A percentile compares a stretch with the other conserved stretches of the same genome.
Evolutionary conservation across 176 grass and related monocot species (phyloP).

Genomic region (Metroxylon sagu): DNA sequence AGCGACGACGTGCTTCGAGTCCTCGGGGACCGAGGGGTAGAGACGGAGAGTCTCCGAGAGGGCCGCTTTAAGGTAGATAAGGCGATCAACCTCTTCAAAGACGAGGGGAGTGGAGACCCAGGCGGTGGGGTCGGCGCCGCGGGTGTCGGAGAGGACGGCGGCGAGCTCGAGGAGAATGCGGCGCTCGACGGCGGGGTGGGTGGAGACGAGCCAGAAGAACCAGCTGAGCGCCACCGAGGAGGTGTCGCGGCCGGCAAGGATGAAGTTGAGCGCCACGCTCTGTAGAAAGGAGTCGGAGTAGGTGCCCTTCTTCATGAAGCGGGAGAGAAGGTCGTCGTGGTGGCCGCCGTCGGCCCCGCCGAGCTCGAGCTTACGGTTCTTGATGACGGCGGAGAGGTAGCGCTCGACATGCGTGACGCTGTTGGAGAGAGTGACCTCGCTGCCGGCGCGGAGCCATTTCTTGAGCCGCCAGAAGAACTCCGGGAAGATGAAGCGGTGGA

Average conservation of each 20-base stretch:
- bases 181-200: constrained; percentile 7
- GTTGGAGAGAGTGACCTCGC: constrained; percentile 3
- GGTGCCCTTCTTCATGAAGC: constrained; percentile 22
- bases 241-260: constrained; percentile 20
- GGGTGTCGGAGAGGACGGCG: no score
- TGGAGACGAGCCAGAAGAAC: constrained; percentile 28
- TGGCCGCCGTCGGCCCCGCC: not conserved
- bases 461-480: constrained; percentile 19
- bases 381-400: constrained; percentile 21
- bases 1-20: constrained; percentile 16
- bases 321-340: constrained; percentile 19
- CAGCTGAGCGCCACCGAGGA: constrained; percentile 13
- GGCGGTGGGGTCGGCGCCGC: constrained; percentile 1
- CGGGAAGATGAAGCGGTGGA: constrained; percentile 20
- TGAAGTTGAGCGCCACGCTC: constrained; percentile 20
- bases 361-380: constrained; percentile 16
- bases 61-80: constrained; percentile 77
- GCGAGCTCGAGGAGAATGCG: not conserved
- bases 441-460: constrained; percentile 11
- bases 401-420: constrained; percentile 11
- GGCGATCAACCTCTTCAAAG: constrained; percentile 80
- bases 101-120: constrained; percentile 36
- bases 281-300: constrained; percentile 19
- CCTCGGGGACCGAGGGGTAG: constrained; percentile 20
- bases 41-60: constrained; percentile 17